Evolutionary conservation across 768 basidiomycete species (phyloP).

Genomic region (Piloderma croceum): DNA sequence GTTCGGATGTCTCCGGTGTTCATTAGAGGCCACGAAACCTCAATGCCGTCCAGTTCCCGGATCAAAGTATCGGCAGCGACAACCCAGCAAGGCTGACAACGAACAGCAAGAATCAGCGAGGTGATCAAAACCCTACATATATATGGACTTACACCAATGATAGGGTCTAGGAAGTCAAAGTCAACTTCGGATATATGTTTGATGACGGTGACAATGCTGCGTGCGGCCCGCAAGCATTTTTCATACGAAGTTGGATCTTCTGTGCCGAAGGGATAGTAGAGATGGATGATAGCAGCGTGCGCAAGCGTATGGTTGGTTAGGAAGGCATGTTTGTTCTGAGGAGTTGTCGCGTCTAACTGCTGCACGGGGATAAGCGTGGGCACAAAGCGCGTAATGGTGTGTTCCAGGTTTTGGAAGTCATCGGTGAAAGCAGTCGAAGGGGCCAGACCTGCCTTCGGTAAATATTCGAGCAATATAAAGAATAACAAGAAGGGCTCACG

Average conservation of each 20-base stretch:
- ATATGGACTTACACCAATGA: slow-evolving; percentile 55
- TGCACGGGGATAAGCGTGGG: slow-evolving; percentile 60
- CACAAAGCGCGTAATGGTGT: slow-evolving; percentile 57
- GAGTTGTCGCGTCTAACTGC: slow-evolving; percentile 50
- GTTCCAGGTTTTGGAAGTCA: slow-evolving; percentile 57
- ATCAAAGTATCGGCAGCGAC: slow-evolving; percentile 61
- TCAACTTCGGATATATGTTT: slow-evolving; percentile 61
- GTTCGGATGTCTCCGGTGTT: slow-evolving; percentile 53
- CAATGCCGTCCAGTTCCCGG: slow-evolving; percentile 58
- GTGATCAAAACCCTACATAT: slow-evolving; percentile 2
- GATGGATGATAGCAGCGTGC: slow-evolving; percentile 58
- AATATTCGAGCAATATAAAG: background rate
- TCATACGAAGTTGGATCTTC: slow-evolving; percentile 58
- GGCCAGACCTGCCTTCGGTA: slow-evolving; percentile 32
- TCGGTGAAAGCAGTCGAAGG: slow-evolving; percentile 46
- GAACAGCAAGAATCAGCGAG: slow-evolving; percentile 7
- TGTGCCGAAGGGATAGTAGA: slow-evolving; percentile 57
- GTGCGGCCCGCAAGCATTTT: slow-evolving; percentile 62
- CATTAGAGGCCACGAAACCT: slow-evolving; percentile 57
- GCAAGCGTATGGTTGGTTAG: slow-evolving; percentile 60
- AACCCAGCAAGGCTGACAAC: slow-evolving; percentile 63
- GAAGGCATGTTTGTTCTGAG: slow-evolving; percentile 55
- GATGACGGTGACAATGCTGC: slow-evolving; percentile 52
- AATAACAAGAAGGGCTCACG: slow-evolving; percentile 32
- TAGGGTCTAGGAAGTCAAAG: slow-evolving; percentile 69